Conservation (phyloP, 1,284 basidiomycete species). For the Ceratobasidium papillatum region DNA sequence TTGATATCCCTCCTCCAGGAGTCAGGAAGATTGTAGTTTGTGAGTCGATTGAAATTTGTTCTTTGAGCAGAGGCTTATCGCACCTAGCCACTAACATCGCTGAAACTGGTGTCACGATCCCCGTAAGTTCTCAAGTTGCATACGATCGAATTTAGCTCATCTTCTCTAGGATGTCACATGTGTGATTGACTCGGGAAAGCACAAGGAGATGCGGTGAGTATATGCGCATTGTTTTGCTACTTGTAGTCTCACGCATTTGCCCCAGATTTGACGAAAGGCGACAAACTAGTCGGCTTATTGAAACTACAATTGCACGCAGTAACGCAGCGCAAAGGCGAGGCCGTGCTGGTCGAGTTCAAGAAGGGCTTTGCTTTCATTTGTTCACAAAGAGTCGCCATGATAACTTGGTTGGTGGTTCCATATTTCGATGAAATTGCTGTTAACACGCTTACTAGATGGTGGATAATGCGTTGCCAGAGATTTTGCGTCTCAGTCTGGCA, state of each 20-base stretch:
- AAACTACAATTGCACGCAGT: conserved; percentile 92
- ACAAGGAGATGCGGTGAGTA: conserved; percentile 60
- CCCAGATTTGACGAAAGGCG: conserved; percentile 95
- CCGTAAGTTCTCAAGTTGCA: not conserved
- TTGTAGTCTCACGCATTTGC: not conserved
- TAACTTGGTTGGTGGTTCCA: conserved; percentile 57
- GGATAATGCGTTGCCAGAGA: conserved; percentile 94
- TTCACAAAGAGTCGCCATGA: conserved; percentile 93
- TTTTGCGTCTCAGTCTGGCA: conserved; percentile 92
- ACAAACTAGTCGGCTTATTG: conserved; percentile 91
- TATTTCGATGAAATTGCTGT: conserved; percentile 46
- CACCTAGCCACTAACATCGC: conserved; percentile 77
- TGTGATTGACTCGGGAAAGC: conserved; percentile 95
- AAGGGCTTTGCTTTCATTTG: conserved; percentile 93
- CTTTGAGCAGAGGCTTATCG: not conserved
- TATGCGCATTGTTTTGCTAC: not conserved
- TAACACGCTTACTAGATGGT: conserved; percentile 68
- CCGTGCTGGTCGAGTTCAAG: conserved; percentile 68
- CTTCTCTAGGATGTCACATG: conserved; percentile 95
- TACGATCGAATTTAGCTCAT: conserved; percentile 5
- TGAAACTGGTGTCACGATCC: conserved; percentile 88
- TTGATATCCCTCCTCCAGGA: conserved; percentile 83
- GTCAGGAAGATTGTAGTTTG: conserved; percentile 93
- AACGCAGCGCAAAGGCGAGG: conserved; percentile 80
- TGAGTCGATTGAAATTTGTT: conserved; percentile 51